A percentile compares a stretch with the other conserved stretches of the same genome.
Evolutionary conservation across 106 monocot species (phyloP).

Genomic region (Platanthera zijinensis): DNA sequence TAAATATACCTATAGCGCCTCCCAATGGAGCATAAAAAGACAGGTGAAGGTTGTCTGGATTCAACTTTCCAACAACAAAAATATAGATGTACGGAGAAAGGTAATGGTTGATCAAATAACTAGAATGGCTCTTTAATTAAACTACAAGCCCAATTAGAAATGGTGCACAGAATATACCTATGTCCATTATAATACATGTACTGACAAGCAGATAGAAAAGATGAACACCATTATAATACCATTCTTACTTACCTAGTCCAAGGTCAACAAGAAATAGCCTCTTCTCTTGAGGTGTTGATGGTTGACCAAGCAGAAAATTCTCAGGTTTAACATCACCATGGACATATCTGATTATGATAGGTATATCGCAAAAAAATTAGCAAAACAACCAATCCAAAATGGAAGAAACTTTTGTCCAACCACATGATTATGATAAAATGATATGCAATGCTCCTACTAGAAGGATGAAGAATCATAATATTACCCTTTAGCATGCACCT

Average conservation of each 20-base stretch:
- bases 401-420: background rate
- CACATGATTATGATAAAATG: background rate
- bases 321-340: constrained; percentile 31
- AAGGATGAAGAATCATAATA: background rate
- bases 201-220: background rate
- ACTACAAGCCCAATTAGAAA: background rate
- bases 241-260: constrained; percentile 15
- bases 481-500: constrained; percentile 58
- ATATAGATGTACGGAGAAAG: background rate
- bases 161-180: background rate
- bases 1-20: background rate
- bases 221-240: background rate
- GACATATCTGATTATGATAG: constrained; percentile 13
- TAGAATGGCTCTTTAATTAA: background rate
- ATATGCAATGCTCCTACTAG: background rate
- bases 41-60: background rate
- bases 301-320: constrained; percentile 28
- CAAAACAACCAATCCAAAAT: background rate
- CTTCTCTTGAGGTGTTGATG: constrained; percentile 29
- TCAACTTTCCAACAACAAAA: background rate
- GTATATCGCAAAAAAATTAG: background rate
- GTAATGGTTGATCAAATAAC: background rate
- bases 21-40: background rate
- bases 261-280: constrained; percentile 29
- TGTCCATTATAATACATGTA: background rate